Percentiles rank a stretch among this genome's conserved stretches.
Conservation (phyloP, 352 stramenopile genomes). For the Blastocystis sp. region DNA sequence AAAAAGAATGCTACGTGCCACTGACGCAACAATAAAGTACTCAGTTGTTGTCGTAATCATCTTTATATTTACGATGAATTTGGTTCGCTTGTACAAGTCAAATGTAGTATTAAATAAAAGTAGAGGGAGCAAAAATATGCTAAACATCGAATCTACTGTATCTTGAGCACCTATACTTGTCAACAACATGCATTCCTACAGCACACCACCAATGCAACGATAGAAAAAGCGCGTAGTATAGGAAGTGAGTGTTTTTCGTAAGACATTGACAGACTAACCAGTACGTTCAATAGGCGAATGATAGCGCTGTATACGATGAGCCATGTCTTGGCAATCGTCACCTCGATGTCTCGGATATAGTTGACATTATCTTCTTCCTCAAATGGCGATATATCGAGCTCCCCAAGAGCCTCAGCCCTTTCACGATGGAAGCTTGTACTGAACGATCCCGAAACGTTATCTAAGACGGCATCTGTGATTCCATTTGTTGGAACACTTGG, state of each 20-base stretch:
- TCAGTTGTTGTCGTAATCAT: not conserved
- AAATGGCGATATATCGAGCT: not conserved
- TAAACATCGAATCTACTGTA: constrained; percentile 35
- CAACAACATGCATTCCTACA: not conserved
- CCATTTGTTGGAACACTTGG: not conserved
- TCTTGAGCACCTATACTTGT: not conserved
- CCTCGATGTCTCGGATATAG: constrained; percentile 2
- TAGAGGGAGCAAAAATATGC: constrained; percentile 4
- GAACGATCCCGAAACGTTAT: not conserved
- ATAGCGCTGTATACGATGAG: constrained; percentile 34
- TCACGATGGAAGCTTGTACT: not conserved
- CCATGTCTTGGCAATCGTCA: constrained; percentile 40
- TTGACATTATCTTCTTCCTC: not conserved
- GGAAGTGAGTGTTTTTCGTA: constrained; percentile 33
- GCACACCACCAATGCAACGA: constrained; percentile 19
- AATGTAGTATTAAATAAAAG: constrained; percentile 52
- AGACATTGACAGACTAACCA: constrained; percentile 26
- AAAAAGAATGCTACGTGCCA: not conserved
- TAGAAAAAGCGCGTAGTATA: not conserved
- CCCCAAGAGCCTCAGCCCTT: not conserved
- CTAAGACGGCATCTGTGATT: not conserved
- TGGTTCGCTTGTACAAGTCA: constrained; percentile 45
- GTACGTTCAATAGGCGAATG: constrained; percentile 17
- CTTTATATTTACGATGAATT: constrained; percentile 14
- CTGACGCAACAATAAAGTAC: not conserved